phyloP scores from a whole-genome alignment of 2,329 filamentous ascomycete species.

The Pyrenochaeta sp. region DNA sequence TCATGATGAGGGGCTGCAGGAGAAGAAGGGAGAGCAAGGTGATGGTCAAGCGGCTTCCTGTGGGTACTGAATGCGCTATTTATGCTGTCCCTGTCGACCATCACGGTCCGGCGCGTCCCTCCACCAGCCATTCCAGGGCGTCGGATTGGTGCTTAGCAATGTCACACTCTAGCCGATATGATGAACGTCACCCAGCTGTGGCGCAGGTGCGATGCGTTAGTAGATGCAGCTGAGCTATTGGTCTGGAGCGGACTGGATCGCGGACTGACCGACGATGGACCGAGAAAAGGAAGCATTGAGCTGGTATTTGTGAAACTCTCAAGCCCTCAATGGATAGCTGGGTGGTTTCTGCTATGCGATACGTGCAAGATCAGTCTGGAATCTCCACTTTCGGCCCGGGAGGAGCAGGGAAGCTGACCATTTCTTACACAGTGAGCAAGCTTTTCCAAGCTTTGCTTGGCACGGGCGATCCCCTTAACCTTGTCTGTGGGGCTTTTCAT shows the following conservation, averaged over 20 bases:
- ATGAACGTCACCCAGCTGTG: not conserved
- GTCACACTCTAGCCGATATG: slow-evolving; percentile 3
- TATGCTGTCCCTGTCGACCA: slow-evolving; percentile 8
- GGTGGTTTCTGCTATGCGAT: not conserved
- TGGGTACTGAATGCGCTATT: slow-evolving; percentile 14
- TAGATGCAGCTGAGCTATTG: slow-evolving; percentile 6
- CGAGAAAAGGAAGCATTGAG: too few species aligned
- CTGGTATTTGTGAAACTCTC: not conserved
- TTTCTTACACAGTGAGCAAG: slow-evolving; percentile 8
- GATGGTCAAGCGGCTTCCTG: not conserved
- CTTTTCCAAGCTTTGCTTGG: slow-evolving; percentile 23
- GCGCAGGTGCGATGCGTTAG: not conserved
- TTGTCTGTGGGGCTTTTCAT: not conserved
- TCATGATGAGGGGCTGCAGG: slow-evolving; percentile 18
- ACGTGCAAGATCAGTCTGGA: not conserved
- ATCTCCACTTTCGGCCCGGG: slow-evolving; percentile 7
- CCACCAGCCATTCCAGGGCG: slow-evolving; percentile 3
- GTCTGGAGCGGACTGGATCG: slow-evolving; percentile 6
- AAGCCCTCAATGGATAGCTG: not conserved
- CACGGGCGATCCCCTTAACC: slow-evolving; percentile 3
- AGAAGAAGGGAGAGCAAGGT: not conserved
- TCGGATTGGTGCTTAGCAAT: slow-evolving; percentile 8
- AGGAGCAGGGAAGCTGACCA: not conserved
- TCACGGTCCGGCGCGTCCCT: slow-evolving; percentile 2
- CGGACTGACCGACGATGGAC: not conserved